Conservation (phyloP, 202 grass and related monocot genomes). For the Carex arenaria region DNA sequence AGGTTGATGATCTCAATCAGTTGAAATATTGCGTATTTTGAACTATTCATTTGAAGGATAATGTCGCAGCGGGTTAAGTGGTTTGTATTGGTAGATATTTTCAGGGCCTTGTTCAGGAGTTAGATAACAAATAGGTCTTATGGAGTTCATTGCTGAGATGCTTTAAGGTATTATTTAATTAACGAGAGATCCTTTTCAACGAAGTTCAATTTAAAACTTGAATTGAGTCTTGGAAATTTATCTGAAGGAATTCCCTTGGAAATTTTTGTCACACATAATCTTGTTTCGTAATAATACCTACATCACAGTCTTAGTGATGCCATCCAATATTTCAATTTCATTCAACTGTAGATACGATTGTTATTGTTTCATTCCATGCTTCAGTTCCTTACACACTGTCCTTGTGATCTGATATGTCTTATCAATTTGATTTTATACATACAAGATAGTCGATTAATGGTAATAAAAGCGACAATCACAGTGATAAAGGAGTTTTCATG, state of each 20-base stretch:
- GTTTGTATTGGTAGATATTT: neutral
- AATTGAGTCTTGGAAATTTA: neutral
- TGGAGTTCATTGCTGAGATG: neutral
- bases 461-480: neutral
- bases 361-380: neutral
- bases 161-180: neutral
- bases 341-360: neutral
- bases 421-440: neutral
- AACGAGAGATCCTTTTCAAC: neutral
- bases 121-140: neutral
- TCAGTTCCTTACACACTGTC: neutral
- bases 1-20: neutral
- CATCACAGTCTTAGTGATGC: neutral
- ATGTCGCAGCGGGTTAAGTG: neutral
- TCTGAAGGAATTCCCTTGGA: neutral
- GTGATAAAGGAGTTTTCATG: neutral
- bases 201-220: neutral
- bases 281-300: neutral
- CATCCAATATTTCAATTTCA: neutral
- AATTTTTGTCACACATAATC: no score
- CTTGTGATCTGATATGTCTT: neutral
- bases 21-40: neutral
- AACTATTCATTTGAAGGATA: neutral
- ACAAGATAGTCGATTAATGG: neutral
- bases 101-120: neutral